A percentile compares a stretch with the other conserved stretches of the same genome.
phyloP scores from a whole-genome alignment of 495 filamentous ascomycete genomes.

The Pyronema omphalodes region DNA sequence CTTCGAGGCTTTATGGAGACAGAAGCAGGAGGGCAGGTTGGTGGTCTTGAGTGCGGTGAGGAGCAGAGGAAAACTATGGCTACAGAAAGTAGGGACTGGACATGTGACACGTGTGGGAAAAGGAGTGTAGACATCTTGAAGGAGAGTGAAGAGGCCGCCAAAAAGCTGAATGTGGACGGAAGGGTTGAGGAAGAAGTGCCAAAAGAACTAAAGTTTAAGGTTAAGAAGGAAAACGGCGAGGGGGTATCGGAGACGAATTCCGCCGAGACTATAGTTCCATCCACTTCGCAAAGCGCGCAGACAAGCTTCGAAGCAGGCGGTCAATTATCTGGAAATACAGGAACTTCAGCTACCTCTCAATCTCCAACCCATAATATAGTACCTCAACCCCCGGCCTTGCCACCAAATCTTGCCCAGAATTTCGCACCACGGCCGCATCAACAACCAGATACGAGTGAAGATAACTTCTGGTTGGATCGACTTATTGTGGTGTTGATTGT shows the following conservation, averaged over 20 bases:
- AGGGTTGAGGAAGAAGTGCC: conserved; percentile 36
- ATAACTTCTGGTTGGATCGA: conserved; percentile 3
- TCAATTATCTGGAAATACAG: neutral
- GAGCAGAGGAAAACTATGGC: conserved; percentile 48
- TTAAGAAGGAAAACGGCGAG: conserved; percentile 23
- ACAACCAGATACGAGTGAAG: neutral
- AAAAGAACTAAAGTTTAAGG: conserved; percentile 38
- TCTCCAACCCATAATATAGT: neutral
- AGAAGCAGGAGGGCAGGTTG: conserved; percentile 60
- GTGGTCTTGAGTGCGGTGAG: conserved; percentile 59
- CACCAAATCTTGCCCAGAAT: neutral
- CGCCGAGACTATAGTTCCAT: neutral
- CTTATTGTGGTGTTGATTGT: neutral
- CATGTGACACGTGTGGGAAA: conserved; percentile 44
- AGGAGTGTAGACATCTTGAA: conserved; percentile 45
- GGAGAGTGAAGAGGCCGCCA: conserved; percentile 41
- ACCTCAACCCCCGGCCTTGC: neutral
- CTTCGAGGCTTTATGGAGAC: conserved; percentile 58
- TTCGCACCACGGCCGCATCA: neutral
- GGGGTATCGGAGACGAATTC: neutral
- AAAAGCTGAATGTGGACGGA: conserved; percentile 33
- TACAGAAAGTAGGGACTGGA: conserved; percentile 38
- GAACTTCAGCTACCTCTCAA: neutral
- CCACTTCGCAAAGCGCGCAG: neutral
- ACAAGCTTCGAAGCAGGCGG: neutral